These are phyloP conservation scores for Tolypocladium paradoxum DNA, from an alignment of 2,329 filamentous ascomycete species.

Conservation along the genomic window DNA sequence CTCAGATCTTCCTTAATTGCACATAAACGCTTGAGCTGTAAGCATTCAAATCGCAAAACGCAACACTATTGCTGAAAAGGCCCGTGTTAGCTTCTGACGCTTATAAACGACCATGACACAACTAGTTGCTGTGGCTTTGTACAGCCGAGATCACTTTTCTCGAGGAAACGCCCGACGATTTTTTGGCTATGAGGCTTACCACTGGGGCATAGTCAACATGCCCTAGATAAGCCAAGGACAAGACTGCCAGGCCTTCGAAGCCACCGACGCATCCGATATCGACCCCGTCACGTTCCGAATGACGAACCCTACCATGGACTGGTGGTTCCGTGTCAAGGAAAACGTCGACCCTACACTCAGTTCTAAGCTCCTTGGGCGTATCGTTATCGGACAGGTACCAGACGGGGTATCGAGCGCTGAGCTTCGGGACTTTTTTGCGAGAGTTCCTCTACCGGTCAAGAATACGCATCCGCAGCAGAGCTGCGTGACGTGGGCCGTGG, in stretches of 20 bases:
- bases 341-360: constrained; percentile 8
- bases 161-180: constrained; percentile 9
- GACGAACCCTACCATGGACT: constrained; percentile 21
- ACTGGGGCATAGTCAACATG: constrained; percentile 19
- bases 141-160: constrained; percentile 17
- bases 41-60: neutral
- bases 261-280: constrained; percentile 18
- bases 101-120: constrained; percentile 4
- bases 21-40: too few species aligned
- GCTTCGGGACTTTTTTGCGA: constrained; percentile 11
- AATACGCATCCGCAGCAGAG: constrained; percentile 22
- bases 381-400: constrained; percentile 16
- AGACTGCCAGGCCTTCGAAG: constrained; percentile 14
- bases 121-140: constrained; percentile 14
- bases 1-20: too few species aligned
- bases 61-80: neutral
- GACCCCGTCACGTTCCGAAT: constrained; percentile 18
- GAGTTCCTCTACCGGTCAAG: constrained; percentile 16
- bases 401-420: constrained; percentile 7
- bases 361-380: constrained; percentile 15
- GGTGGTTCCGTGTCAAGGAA: constrained; percentile 14
- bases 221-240: constrained; percentile 5
- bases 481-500: constrained; percentile 20
- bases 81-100: neutral
- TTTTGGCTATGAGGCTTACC: constrained; percentile 18